Evolutionary conservation across 257 asterid genomes (phyloP).

Genomic region (Hygrophila difformis): DNA sequence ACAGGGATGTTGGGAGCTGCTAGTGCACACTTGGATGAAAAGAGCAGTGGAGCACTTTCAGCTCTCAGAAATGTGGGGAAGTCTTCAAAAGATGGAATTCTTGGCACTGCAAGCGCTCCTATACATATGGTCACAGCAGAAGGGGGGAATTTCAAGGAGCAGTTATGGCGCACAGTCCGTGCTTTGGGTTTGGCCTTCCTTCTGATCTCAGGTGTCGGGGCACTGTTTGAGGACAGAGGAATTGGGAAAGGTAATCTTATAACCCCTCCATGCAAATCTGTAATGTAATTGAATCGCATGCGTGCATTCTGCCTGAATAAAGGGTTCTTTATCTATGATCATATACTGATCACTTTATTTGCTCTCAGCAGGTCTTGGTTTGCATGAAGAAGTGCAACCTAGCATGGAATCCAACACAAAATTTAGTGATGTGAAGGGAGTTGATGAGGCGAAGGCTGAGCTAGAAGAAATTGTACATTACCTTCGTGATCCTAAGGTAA

Average conservation of each 20-base stretch:
- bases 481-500: constrained; percentile 96
- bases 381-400: constrained; percentile 86
- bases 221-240: constrained; percentile 85
- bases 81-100: constrained; percentile 63
- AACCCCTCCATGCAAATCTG: constrained; percentile 1
- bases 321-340: constrained; percentile 11
- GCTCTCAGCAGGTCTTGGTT: constrained; percentile 58
- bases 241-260: constrained; percentile 66
- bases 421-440: constrained; percentile 91
- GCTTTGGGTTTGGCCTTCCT: constrained; percentile 72
- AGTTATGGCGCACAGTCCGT: constrained; percentile 88
- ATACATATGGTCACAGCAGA: constrained; percentile 86
- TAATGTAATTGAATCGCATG: constrained; percentile 11
- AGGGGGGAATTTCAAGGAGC: constrained; percentile 81
- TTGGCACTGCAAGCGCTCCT: constrained; percentile 84
- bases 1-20: constrained; percentile 45
- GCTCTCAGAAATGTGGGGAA: constrained; percentile 65
- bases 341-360: too few species aligned
- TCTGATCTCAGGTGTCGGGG: constrained; percentile 72
- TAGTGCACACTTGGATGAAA: constrained; percentile 42
- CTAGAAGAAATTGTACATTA: constrained; percentile 96
- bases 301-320: not conserved
- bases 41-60: constrained; percentile 52
- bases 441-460: constrained; percentile 92
- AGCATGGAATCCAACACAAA: constrained; percentile 75